These are phyloP conservation scores for Emergomyces africanus DNA, from an alignment of 2,329 filamentous ascomycete species.

Conservation along the genomic window DNA sequence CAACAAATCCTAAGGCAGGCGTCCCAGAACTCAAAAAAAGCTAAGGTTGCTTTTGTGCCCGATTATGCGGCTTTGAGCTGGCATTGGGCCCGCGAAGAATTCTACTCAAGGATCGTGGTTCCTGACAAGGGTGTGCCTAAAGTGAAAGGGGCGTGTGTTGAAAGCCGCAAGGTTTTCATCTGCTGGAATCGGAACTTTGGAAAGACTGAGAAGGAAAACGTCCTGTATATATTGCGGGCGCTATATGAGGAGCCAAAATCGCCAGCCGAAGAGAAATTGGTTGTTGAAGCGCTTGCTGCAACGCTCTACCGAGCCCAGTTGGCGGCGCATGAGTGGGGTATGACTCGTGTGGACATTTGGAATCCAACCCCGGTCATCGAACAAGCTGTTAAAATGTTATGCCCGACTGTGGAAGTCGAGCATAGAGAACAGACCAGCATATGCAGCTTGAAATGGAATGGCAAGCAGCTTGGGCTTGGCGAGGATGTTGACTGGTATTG, in stretches of 20 bases:
- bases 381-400: constrained; percentile 28
- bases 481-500: constrained; percentile 33
- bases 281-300: constrained; percentile 44
- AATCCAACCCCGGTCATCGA: constrained; percentile 53
- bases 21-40: constrained; percentile 28
- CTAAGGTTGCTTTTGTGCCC: constrained; percentile 54
- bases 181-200: constrained; percentile 31
- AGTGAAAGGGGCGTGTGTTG: constrained; percentile 58
- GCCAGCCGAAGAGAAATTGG: constrained; percentile 34
- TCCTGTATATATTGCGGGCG: constrained; percentile 32
- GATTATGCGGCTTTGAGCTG: constrained; percentile 56
- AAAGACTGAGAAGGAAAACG: constrained; percentile 22
- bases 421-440: constrained; percentile 36
- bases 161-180: constrained; percentile 26
- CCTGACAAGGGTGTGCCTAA: constrained; percentile 36
- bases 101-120: constrained; percentile 54
- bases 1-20: constrained; percentile 46
- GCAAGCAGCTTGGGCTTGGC: constrained; percentile 23
- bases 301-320: constrained; percentile 54
- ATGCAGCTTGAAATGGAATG: constrained; percentile 35
- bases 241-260: constrained; percentile 28
- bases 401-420: constrained; percentile 26
- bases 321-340: constrained; percentile 59
- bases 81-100: constrained; percentile 73
- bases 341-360: constrained; percentile 66